Conservation (phyloP, 805 yeast genomes). For the Saccharomycopsis oosterbeekiorum region DNA sequence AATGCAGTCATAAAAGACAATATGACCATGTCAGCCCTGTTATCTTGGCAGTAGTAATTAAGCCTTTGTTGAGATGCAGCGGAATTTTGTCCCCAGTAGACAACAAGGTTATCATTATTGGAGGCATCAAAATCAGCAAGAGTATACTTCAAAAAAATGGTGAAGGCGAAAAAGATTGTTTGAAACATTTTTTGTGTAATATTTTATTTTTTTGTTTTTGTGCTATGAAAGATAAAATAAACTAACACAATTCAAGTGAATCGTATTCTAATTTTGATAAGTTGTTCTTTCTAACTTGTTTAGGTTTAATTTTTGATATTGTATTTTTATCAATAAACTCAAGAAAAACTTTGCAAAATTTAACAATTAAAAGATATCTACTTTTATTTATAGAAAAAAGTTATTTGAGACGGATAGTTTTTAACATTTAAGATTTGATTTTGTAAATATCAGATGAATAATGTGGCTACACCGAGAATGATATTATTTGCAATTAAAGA, state of each 20-base stretch:
- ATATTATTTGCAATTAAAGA: too few species aligned
- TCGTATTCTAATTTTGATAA: too few species aligned
- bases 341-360: too few species aligned
- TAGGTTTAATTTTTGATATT: too few species aligned
- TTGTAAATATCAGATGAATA: too few species aligned
- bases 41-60: constrained; percentile 42
- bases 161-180: constrained; percentile 19
- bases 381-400: too few species aligned
- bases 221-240: not conserved
- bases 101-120: constrained; percentile 40
- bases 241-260: not conserved
- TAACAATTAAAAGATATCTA: too few species aligned
- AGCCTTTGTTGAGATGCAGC: constrained; percentile 37
- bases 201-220: not conserved
- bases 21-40: constrained; percentile 36
- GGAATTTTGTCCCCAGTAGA: constrained; percentile 67
- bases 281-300: too few species aligned
- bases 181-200: not conserved
- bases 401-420: too few species aligned
- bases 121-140: constrained; percentile 23
- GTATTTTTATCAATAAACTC: too few species aligned
- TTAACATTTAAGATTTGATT: too few species aligned
- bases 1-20: constrained; percentile 28
- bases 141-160: not conserved
- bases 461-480: too few species aligned